Evolutionary conservation across 2,329 filamentous ascomycete genomes (phyloP).

Genomic region (Sporothrix pallida): DNA sequence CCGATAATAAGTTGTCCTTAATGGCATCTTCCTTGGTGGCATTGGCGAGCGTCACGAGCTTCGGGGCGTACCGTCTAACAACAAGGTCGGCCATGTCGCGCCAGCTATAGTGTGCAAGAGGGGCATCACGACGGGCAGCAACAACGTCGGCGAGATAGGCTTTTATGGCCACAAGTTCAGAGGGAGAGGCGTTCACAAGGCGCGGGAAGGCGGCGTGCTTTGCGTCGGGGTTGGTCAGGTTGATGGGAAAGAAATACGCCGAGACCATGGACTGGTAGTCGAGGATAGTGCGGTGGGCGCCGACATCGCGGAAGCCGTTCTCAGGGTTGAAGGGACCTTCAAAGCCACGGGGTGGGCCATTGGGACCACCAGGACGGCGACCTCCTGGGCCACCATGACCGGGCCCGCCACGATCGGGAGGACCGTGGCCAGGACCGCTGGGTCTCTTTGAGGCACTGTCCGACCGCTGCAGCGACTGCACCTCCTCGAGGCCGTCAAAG

Average conservation of each 20-base stretch:
- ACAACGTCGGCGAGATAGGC: constrained; percentile 28
- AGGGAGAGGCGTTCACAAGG: constrained; percentile 1
- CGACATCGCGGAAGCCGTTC: constrained; percentile 31
- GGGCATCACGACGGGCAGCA: not conserved
- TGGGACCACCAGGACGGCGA: constrained; percentile 20
- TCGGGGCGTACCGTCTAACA: constrained; percentile 29
- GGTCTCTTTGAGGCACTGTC: not conserved
- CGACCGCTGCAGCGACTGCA: constrained; percentile 32
- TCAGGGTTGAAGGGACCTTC: constrained; percentile 28
- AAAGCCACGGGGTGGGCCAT: not conserved
- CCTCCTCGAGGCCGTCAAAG: constrained; percentile 32
- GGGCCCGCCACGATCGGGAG: constrained; percentile 20
- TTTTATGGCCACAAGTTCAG: constrained; percentile 30
- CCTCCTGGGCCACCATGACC: not conserved
- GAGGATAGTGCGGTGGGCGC: constrained; percentile 29
- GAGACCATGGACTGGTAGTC: constrained; percentile 35
- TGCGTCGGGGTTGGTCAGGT: constrained; percentile 32
- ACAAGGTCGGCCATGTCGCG: constrained; percentile 34
- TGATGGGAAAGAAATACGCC: constrained; percentile 33
- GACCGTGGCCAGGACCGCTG: constrained; percentile 6
- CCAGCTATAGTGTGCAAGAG: constrained; percentile 28
- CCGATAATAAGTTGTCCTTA: not conserved
- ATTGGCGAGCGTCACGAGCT: constrained; percentile 28
- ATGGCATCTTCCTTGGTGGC: not conserved
- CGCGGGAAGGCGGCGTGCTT: constrained; percentile 21